Percentiles rank a stretch among this genome's conserved stretches.
phyloP scores from a whole-genome alignment of 768 basidiomycete genomes.

The Solioccasus polychromus region DNA sequence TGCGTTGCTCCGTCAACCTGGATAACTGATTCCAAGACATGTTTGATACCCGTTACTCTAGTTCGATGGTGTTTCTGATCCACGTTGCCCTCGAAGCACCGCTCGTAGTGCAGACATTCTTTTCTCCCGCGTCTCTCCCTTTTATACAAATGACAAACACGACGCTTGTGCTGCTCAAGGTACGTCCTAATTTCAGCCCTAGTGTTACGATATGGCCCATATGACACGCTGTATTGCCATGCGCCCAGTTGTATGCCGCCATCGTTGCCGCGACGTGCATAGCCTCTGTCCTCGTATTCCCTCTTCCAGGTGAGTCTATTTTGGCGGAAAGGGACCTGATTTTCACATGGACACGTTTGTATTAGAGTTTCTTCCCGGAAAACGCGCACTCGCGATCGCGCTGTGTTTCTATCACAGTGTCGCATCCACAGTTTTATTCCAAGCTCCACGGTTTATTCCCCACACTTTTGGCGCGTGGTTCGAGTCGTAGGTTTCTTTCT shows the following conservation, averaged over 20 bases:
- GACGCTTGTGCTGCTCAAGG: conserved; percentile 72
- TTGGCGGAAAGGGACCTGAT: background rate
- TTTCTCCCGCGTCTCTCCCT: conserved; percentile 58
- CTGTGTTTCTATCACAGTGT: conserved; percentile 75
- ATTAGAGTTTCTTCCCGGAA: conserved; percentile 79
- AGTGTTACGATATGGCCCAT: background rate
- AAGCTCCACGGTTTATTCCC: conserved; percentile 79
- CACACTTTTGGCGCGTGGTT: conserved; percentile 57
- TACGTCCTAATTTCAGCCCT: conserved; percentile 23
- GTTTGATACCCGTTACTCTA: conserved; percentile 19
- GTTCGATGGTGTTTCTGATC: conserved; percentile 69
- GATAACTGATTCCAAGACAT: background rate
- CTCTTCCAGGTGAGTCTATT: conserved; percentile 67
- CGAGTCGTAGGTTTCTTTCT: conserved; percentile 52
- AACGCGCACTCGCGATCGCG: conserved; percentile 75
- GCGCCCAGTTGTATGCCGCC: conserved; percentile 68
- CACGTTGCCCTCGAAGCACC: conserved; percentile 81
- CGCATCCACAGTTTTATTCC: conserved; percentile 69
- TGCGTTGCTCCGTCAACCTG: conserved; percentile 21
- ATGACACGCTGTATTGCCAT: background rate
- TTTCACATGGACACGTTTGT: background rate
- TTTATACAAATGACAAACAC: conserved; percentile 85
- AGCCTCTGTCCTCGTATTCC: conserved; percentile 58
- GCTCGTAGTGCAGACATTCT: conserved; percentile 72
- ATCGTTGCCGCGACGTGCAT: conserved; percentile 60